Evolutionary conservation across 768 basidiomycete species (phyloP).

Genomic region (Ramaria sp.): DNA sequence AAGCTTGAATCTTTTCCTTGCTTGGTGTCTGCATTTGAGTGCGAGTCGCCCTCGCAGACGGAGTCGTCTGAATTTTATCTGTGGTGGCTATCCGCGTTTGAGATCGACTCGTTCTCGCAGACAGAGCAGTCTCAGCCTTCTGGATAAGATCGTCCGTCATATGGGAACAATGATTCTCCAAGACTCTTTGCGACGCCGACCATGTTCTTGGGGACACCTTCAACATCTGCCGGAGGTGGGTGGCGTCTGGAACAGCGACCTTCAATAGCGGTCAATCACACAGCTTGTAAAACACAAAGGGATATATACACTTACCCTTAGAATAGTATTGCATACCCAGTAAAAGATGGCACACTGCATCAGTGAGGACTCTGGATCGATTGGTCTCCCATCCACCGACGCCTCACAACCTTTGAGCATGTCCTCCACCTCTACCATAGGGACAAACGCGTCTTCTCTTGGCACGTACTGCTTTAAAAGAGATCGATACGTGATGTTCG

Average conservation of each 20-base stretch:
- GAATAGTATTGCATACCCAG: constrained; percentile 2
- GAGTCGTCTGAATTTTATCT: not conserved
- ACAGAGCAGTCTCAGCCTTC: constrained; percentile 1
- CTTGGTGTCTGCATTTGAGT: not conserved
- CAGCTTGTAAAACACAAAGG: not conserved
- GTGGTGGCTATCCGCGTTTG: not conserved
- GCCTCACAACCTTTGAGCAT: not conserved
- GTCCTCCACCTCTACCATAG: constrained; percentile 1
- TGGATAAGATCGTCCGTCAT: not conserved
- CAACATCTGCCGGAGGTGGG: not conserved
- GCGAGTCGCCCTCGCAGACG: not conserved
- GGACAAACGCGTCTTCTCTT: constrained; percentile 6
- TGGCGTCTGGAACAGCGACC: not conserved
- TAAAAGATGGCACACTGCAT: constrained; percentile 3
- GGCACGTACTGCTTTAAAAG: not conserved
- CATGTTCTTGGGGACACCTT: constrained; percentile 1
- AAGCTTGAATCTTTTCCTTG: too few species aligned
- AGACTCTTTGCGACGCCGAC: not conserved
- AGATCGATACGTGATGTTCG: not conserved
- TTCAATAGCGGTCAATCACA: not conserved
- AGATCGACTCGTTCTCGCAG: not conserved
- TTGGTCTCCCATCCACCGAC: not conserved
- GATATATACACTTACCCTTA: not conserved
- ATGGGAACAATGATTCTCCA: not conserved
- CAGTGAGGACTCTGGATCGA: not conserved